These are phyloP conservation scores for Eucalyptus cloeziana DNA, from an alignment of 345 rosid genomes.

Conservation along the genomic window DNA sequence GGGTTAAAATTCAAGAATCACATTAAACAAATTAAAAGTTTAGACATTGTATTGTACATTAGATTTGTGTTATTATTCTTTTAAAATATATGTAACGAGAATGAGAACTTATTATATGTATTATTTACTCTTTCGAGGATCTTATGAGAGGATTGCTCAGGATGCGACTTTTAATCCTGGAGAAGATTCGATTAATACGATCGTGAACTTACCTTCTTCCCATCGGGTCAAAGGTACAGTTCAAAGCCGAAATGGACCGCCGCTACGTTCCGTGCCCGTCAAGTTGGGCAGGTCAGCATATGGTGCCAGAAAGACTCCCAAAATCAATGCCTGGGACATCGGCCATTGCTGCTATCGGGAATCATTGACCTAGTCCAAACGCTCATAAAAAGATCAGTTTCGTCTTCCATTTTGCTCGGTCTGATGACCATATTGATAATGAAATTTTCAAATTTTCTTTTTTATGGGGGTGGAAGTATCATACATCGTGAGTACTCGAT, in stretches of 20 bases:
- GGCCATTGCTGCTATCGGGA: not conserved
- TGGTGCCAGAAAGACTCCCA: not conserved
- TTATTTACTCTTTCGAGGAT: too few species aligned
- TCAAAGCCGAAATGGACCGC: not conserved
- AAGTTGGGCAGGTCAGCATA: not conserved
- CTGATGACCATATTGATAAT: not conserved
- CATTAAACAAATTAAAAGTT: too few species aligned
- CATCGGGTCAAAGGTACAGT: not conserved
- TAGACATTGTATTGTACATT: too few species aligned
- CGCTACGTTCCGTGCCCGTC: not conserved
- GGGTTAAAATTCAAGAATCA: too few species aligned
- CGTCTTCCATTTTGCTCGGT: not conserved
- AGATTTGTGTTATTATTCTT: too few species aligned
- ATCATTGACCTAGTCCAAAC: not conserved
- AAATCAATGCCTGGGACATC: too few species aligned
- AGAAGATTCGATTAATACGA: too few species aligned
- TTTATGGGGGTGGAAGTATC: too few species aligned
- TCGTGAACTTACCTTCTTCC: not conserved
- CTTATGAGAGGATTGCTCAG: too few species aligned
- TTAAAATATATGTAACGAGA: too few species aligned
- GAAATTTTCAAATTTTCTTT: not conserved
- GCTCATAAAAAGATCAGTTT: not conserved
- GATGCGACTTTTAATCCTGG: too few species aligned
- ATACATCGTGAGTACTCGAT: not conserved
- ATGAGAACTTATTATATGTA: too few species aligned